These are phyloP conservation scores for Akanthomyces dipterigenus DNA, from an alignment of 2,329 filamentous ascomycete genomes.

Conservation along the genomic window DNA sequence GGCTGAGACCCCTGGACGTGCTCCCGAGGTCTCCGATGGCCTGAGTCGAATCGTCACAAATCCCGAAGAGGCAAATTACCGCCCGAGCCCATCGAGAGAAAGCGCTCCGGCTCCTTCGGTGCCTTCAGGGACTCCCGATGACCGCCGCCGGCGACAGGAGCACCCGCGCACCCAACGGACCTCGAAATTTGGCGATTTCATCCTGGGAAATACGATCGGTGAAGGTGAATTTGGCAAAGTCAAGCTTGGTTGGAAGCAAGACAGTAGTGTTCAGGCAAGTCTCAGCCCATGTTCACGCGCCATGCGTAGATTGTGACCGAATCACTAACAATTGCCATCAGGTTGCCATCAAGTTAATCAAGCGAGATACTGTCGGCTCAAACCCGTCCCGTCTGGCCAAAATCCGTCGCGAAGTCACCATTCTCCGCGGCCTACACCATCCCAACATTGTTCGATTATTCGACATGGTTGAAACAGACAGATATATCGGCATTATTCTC, in stretches of 20 bases:
- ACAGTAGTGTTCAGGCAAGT: conserved; percentile 73
- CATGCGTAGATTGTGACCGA: neutral
- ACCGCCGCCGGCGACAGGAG: conserved; percentile 53
- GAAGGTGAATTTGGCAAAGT: conserved; percentile 99
- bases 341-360: conserved; percentile 97
- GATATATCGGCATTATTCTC: conserved; percentile 95
- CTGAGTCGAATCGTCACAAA: conserved; percentile 62
- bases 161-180: conserved; percentile 50
- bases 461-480: conserved; percentile 97
- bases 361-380: conserved; percentile 78
- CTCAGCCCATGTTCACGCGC: neutral
- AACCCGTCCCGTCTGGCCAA: conserved; percentile 89
- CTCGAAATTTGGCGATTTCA: conserved; percentile 91
- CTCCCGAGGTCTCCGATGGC: conserved; percentile 71
- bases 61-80: conserved; percentile 25
- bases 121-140: conserved; percentile 38
- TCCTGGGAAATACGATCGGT: conserved; percentile 89
- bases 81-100: conserved; percentile 28
- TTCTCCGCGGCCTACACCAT: conserved; percentile 79
- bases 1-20: conserved; percentile 43
- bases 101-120: conserved; percentile 39
- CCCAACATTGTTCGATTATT: conserved; percentile 95
- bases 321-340: conserved; percentile 29
- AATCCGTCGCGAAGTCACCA: conserved; percentile 94
- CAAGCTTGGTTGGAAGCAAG: conserved; percentile 96